These are phyloP conservation scores for Ceratocystis variospora DNA, from an alignment of 2,329 filamentous ascomycete genomes.

Conservation along the genomic window DNA sequence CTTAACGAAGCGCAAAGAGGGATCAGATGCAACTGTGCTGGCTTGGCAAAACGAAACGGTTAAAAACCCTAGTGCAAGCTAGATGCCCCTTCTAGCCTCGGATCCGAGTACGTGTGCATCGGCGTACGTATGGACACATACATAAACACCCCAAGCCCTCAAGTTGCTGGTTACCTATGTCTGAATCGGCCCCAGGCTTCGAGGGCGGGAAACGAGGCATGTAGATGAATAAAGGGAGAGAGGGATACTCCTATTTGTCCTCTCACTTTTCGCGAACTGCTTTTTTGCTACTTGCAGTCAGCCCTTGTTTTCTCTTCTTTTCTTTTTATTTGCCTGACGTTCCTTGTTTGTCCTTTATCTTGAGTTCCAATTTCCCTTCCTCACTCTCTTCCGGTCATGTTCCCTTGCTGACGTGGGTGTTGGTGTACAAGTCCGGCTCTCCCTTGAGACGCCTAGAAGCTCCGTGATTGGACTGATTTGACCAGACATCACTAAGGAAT, in stretches of 20 bases:
- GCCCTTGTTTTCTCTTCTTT: not conserved
- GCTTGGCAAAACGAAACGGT: too few relatives aligned
- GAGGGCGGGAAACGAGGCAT: not conserved
- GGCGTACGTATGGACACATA: not conserved
- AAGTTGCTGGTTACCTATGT: not conserved
- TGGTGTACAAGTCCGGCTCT: not conserved
- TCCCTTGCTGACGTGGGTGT: not conserved
- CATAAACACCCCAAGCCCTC: not conserved
- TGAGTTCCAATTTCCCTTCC: not conserved
- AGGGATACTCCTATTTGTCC: not conserved
- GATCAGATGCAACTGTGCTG: too few relatives aligned
- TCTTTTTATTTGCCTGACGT: not conserved
- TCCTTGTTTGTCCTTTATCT: not conserved
- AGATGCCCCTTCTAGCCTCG: too few relatives aligned
- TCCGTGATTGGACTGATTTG: not conserved
- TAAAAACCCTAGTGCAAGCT: too few relatives aligned
- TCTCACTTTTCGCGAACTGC: not conserved
- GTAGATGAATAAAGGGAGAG: constrained; percentile 1
- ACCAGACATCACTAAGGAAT: too few relatives aligned
- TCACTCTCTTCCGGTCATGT: not conserved
- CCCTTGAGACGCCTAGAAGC: not conserved
- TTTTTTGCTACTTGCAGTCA: not conserved
- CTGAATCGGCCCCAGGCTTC: not conserved
- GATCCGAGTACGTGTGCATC: too few relatives aligned
- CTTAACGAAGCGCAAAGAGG: too few relatives aligned